Conservation (phyloP, 2,329 filamentous ascomycete genomes). For the Cytospora mali region DNA sequence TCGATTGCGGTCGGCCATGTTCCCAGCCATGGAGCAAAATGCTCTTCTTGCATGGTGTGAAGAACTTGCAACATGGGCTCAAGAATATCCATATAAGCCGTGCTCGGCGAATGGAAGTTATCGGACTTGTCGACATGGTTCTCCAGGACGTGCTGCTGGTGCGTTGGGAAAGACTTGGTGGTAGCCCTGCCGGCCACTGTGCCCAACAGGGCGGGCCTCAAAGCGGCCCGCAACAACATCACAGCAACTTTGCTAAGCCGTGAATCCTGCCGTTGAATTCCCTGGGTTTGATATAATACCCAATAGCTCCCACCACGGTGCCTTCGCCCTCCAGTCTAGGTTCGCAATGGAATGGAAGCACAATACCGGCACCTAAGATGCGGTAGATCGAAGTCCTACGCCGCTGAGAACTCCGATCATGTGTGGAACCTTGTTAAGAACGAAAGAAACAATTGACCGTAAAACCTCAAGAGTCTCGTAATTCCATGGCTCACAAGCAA, state of each 20-base stretch:
- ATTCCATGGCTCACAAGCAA: conserved; percentile 5
- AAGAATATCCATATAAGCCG: conserved; percentile 35
- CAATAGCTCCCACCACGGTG: background rate
- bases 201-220: conserved; percentile 8
- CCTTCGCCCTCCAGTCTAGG: background rate
- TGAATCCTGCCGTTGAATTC: background rate
- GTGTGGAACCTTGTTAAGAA: background rate
- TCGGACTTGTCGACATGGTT: background rate
- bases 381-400: background rate
- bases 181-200: conserved; percentile 2
- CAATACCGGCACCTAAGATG: background rate
- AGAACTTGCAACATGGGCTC: conserved; percentile 65
- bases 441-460: background rate
- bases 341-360: background rate
- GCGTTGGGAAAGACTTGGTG: background rate
- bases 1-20: conserved; percentile 88
- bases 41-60: conserved; percentile 67
- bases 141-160: conserved; percentile 11
- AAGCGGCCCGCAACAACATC: background rate
- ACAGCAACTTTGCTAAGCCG: background rate
- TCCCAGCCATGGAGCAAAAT: conserved; percentile 76
- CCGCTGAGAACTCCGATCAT: conserved; percentile 3
- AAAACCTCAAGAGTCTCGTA: background rate
- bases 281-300: background rate
- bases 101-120: background rate